These are phyloP conservation scores for Phytopythium aichiense DNA, from an alignment of 352 stramenopile species.

Conservation along the genomic window DNA sequence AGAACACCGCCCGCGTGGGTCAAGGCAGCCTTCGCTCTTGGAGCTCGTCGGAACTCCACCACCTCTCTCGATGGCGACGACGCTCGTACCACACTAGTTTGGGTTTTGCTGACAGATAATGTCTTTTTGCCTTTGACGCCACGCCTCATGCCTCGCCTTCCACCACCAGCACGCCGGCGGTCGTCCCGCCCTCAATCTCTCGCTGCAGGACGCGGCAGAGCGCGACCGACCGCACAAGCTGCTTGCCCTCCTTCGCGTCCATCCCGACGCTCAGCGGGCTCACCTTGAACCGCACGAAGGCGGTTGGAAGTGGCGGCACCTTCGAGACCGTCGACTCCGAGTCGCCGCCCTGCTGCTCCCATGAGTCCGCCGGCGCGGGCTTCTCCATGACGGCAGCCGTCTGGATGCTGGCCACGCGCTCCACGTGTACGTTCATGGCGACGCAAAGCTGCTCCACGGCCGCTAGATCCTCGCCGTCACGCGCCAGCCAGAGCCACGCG, in stretches of 20 bases:
- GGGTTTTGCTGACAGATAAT: not conserved
- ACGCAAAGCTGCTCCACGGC: constrained; percentile 30
- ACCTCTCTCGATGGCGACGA: not conserved
- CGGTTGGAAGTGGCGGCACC: constrained; percentile 8
- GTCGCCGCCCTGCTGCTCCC: constrained; percentile 13
- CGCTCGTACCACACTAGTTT: not conserved
- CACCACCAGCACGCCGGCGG: constrained; percentile 14
- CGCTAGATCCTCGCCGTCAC: constrained; percentile 12
- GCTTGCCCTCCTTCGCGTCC: constrained; percentile 10
- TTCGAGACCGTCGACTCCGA: not conserved
- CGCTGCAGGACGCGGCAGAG: not conserved
- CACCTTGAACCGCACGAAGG: constrained; percentile 37
- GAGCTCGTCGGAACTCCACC: too few species aligned
- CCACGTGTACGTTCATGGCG: constrained; percentile 41
- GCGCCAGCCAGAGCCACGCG: constrained; percentile 20
- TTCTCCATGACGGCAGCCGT: not conserved
- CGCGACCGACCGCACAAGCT: constrained; percentile 21
- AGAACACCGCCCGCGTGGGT: not conserved
- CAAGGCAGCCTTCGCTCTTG: too few species aligned
- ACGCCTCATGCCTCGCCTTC: not conserved
- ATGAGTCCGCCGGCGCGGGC: constrained; percentile 11
- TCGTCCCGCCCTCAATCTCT: not conserved
- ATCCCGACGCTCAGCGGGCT: constrained; percentile 18
- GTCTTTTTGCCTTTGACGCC: not conserved
- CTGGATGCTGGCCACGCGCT: constrained; percentile 1